Conservation (phyloP, 176 grass and related monocot genomes). For the Rhynchospora breviuscula region DNA sequence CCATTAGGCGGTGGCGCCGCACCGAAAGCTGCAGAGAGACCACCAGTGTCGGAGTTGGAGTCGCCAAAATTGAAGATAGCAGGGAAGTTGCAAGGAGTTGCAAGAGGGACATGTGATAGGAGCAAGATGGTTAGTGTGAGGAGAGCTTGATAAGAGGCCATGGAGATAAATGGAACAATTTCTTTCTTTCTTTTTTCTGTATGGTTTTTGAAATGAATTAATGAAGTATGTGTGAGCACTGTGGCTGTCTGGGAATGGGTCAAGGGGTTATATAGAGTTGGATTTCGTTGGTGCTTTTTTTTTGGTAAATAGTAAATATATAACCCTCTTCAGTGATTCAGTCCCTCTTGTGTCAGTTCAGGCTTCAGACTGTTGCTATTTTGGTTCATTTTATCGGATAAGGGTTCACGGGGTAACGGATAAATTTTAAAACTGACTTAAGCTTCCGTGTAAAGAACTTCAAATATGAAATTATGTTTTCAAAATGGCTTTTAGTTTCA, state of each 20-base stretch:
- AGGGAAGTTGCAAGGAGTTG: slow-evolving; percentile 55
- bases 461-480: too few species aligned
- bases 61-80: slow-evolving; percentile 96
- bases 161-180: background rate
- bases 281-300: background rate
- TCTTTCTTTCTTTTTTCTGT: too few species aligned
- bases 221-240: background rate
- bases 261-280: background rate
- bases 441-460: too few species aligned
- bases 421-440: background rate
- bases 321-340: background rate
- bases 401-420: background rate
- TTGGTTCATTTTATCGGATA: background rate
- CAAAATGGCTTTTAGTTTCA: too few species aligned
- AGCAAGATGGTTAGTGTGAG: slow-evolving; percentile 13
- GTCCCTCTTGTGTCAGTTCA: background rate
- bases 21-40: slow-evolving; percentile 75
- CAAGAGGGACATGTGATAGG: background rate
- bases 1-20: slow-evolving; percentile 87
- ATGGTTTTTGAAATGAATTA: background rate
- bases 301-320: background rate
- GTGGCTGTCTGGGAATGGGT: background rate
- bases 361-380: background rate
- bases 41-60: slow-evolving; percentile 97
- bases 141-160: slow-evolving; percentile 3